Base-by-base conservation (phyloP, 495 filamentous ascomycete species). In the Paragyromitra xinjiangensis region DNA sequence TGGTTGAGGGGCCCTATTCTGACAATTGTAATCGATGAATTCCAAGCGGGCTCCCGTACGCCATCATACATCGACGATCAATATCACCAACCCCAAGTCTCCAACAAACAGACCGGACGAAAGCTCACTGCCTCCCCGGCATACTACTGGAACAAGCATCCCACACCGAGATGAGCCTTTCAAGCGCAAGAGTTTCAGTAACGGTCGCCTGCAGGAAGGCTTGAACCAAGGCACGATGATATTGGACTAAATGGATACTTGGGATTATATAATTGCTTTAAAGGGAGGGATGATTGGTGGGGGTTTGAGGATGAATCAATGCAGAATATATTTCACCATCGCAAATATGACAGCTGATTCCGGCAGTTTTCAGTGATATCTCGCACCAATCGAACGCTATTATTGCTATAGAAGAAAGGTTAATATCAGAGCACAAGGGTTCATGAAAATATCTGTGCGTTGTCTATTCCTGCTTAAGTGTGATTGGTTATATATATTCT, bases 81-180 rank as follows among this genome's bases (percentile, higher is more conserved):
- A 42, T 53, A 26, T 72, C 58, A 64, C 59, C 24, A 70, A 71
- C 68, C 29, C 69, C 55, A 37, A 14, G 53, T 56, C 14, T 16
- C 59, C 61, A 72, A 64, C 73, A 62, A 64, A 59, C 58, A 53
- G 48, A 70, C 58, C 26, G 19, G 48, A 45, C 50, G 56, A 73
- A 64, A 64, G 29, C 51, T 63, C 39, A n/a, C 56, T 63, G 40
- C 61, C 26, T 44, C 42, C 39, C 65, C 42, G 37, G 8, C 34
- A 26, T n/a, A 24, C 51, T 34, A 19, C 50, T 9, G 37, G 26
- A 39, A 61, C 5, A 29, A 48, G 24, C 24, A 48, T 37, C 22
- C 16, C 16, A 44, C 40, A 34, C 40, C 55, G 40, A 69, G 39
- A 59, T 26, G 39, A 56, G 12, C 19, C 14, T 22, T 24, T 26